Base-by-base conservation (phyloP, 352 stramenopile species). In the Lagenidium giganteum region DNA sequence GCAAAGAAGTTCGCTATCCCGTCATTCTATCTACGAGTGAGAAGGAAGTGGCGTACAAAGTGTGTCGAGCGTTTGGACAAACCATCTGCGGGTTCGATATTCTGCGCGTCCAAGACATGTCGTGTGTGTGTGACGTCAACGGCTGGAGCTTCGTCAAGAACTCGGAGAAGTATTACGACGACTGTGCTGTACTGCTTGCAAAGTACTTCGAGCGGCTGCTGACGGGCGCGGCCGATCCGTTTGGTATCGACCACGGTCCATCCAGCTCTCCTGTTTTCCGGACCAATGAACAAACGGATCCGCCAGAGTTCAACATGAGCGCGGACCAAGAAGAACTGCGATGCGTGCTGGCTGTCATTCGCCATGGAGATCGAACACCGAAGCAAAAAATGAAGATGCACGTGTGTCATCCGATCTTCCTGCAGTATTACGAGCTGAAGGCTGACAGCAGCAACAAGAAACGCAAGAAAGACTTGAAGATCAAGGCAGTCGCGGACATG, bases 101-200 rank as follows among this genome's bases (percentile, higher is more conserved):
- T 35, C 72, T 99, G 24, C 81, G 96, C 25, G 80, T 92, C 73
- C 83, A 73, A 22, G 89, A 70, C 50, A 95, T 55, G 27, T 95
- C 92, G 20, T 99, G 98, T 63, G 96, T 99, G 8, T 99, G 97
- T 74, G 97, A 99, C 70, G 97, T 99, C 17, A 99, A 99, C 67
- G 97, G 97, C 17, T 99, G 95, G 90, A 98, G 89, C 57, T 99
- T 99, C 65, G 97, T 99, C 16, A 99, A 93, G 54, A 93, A 90
- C 56, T 93, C 82, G 26, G 89, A 96, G 35, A 99, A 99, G 79
- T 99, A 99, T 68, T 99, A 98, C 55, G 96, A 99, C 61, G 96
- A 99, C 67, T 98, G 93, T 55, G 93, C 93, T 3, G 74, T 97
- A 39, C 95, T 99, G 43, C 74, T 99, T 49, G 78, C 91, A 61